Evolutionary conservation across 2,329 filamentous ascomycete species (phyloP), one percentile per base, ranked within the genome.

Genomic region (Stenocarpella maydis): DNA sequence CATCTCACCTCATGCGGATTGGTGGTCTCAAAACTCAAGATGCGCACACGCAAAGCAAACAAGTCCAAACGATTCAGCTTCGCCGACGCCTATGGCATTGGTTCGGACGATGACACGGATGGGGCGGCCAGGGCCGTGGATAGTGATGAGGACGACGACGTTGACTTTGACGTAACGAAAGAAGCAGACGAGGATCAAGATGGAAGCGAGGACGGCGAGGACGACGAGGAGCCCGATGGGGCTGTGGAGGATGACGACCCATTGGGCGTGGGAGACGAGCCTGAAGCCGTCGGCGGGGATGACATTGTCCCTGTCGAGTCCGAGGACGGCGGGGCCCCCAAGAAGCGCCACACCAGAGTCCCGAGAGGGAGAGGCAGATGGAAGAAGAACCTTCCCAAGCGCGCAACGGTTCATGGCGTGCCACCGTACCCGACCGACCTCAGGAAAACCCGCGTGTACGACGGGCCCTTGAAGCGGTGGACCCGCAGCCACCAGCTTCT

Each of bases 401-500:
- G 61, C 28, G 24, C 49, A 5, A 49, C 58, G 7, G 54, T 71
- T 66, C 79, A 78, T 39, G 78, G 80, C 47, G 78, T 78, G 73
- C 69, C 78, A 72, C 72, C 75, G n/a, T 78, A 77, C 64, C 76
- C 76, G 4, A 67, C 75, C 2, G 76, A 78, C 55, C 72, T 74
- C 4, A 75, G 75, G 49, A 74, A 76, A 43, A 77, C 78, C 15
- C 77, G 80, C 21, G 71, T 78, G 49, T 82, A 82, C 71, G 77
- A 78, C 19, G 81, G 81, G 2, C 79, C 80, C 2, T 71, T 82
- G 17, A 76, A 78, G 28, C 77, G 78, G 17, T 80, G 78, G 74
- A 76, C 78, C 21, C 74, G 77, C 7, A 77, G 77, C 64, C 74
- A 76, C 17, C 76, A 79, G 37, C 76, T 81, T 31, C 74, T 83